These are phyloP conservation scores for Chlorella vulgaris DNA, from an alignment of 139 green algal genomes.

Conservation along the genomic window DNA sequence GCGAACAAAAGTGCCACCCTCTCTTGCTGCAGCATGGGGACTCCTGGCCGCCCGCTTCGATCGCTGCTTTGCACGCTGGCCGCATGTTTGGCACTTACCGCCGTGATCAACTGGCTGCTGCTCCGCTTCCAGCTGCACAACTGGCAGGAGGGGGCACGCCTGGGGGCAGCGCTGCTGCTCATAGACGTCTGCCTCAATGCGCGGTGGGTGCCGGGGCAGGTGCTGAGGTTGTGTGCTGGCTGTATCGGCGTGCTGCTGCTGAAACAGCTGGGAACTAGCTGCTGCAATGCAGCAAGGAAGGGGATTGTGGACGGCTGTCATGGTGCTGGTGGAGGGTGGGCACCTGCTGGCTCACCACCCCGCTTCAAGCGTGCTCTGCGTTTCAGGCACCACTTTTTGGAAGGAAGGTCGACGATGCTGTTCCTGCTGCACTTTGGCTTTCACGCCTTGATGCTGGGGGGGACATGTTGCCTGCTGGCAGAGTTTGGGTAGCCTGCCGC, in stretches of 20 bases:
- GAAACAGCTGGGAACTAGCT: too few species aligned
- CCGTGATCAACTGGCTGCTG: neutral
- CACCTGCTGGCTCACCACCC: too few species aligned
- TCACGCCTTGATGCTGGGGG: neutral
- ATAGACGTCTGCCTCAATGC: conserved; percentile 14
- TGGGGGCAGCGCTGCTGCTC: neutral
- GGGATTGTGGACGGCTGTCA: too few species aligned
- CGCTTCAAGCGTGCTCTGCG: too few species aligned
- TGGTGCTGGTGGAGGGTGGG: too few species aligned
- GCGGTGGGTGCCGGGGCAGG: neutral
- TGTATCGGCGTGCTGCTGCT: neutral
- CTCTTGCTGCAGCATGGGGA: too few species aligned
- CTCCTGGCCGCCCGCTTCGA: neutral
- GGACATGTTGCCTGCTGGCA: conserved; percentile 8
- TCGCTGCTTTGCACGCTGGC: neutral
- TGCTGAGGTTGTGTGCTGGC: neutral
- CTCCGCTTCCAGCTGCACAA: neutral
- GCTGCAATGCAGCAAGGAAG: too few species aligned
- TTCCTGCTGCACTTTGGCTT: conserved; percentile 28
- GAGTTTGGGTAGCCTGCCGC: neutral
- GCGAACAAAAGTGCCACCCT: too few species aligned
- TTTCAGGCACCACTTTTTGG: conserved; percentile 31
- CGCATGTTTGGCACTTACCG: neutral
- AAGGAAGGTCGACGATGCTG: neutral
- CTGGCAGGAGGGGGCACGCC: neutral